These are phyloP conservation scores for Triticum monococcum DNA, from an alignment of 176 grass and related monocot genomes.

Conservation along the genomic window DNA sequence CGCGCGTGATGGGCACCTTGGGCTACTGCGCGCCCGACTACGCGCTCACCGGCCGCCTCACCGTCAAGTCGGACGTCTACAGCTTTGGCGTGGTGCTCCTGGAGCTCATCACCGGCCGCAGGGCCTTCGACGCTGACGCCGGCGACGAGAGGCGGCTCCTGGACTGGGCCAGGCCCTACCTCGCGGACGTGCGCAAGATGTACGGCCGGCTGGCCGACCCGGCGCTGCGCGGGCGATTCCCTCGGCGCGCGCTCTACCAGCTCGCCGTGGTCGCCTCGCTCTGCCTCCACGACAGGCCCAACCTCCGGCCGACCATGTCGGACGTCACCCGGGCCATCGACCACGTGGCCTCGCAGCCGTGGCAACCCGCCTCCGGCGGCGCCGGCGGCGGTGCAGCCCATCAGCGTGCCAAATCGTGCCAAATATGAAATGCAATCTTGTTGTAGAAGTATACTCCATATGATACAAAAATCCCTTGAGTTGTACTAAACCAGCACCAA, in stretches of 20 bases:
- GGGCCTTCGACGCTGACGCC: slow-evolving; percentile 27
- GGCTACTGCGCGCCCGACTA: slow-evolving; percentile 64
- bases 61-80: slow-evolving; percentile 39
- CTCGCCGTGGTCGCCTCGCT: slow-evolving; percentile 40
- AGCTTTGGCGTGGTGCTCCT: too few relatives aligned
- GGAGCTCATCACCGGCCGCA: slow-evolving; percentile 52
- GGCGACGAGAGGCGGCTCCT: slow-evolving; percentile 45
- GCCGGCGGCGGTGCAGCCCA: neutral
- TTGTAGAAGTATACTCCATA: too few relatives aligned
- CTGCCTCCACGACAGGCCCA: slow-evolving; percentile 57
- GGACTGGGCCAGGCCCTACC: slow-evolving; percentile 51
- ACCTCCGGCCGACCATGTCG: slow-evolving; percentile 48
- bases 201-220: slow-evolving; percentile 50
- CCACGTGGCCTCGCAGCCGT: slow-evolving; percentile 54
- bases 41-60: slow-evolving; percentile 44
- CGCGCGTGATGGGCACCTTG: slow-evolving; percentile 57
- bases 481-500: too few relatives aligned
- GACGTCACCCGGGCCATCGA: slow-evolving; percentile 49
- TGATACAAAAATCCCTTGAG: too few relatives aligned
- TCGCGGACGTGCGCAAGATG: slow-evolving; percentile 32
- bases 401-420: too few relatives aligned
- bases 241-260: slow-evolving; percentile 47
- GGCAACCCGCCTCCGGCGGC: neutral
- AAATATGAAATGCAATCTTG: too few relatives aligned
- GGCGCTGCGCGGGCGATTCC: slow-evolving; percentile 44